These are phyloP conservation scores for Tricholoma furcatifolium DNA, from an alignment of 768 basidiomycete species.

Conservation along the genomic window DNA sequence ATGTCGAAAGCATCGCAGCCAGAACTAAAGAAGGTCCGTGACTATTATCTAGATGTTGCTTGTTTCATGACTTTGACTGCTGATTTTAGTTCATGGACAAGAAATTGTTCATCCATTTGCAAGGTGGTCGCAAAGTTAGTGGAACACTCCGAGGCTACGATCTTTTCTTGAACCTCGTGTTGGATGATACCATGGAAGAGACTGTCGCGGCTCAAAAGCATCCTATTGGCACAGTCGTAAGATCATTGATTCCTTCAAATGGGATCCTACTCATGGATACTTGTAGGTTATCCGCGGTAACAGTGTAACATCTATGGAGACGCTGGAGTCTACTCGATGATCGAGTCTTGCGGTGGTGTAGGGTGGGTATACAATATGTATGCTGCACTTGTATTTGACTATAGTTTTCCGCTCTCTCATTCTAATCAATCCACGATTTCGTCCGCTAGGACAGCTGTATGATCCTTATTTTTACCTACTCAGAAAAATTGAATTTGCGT, in stretches of 20 bases:
- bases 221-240: constrained; percentile 88
- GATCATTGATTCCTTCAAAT: constrained; percentile 25
- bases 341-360: constrained; percentile 2
- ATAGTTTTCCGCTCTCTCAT: neutral
- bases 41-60: neutral
- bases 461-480: neutral
- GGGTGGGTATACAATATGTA: constrained; percentile 12
- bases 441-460: neutral
- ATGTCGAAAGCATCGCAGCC: constrained; percentile 97
- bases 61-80: constrained; percentile 3
- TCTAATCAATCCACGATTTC: neutral
- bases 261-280: constrained; percentile 10
- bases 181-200: constrained; percentile 95
- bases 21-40: constrained; percentile 94
- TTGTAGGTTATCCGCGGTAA: constrained; percentile 92
- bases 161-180: constrained; percentile 96
- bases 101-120: constrained; percentile 89
- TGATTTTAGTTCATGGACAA: constrained; percentile 93
- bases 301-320: constrained; percentile 96
- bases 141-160: constrained; percentile 96
- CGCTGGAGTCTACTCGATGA: constrained; percentile 58
- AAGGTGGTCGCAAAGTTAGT: constrained; percentile 94
- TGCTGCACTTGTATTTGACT: constrained; percentile 7
- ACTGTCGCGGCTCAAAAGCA: constrained; percentile 85
- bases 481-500: no score